These are phyloP conservation scores for Myriangium duriaei DNA, from an alignment of 2,329 filamentous ascomycete genomes.

Conservation along the genomic window DNA sequence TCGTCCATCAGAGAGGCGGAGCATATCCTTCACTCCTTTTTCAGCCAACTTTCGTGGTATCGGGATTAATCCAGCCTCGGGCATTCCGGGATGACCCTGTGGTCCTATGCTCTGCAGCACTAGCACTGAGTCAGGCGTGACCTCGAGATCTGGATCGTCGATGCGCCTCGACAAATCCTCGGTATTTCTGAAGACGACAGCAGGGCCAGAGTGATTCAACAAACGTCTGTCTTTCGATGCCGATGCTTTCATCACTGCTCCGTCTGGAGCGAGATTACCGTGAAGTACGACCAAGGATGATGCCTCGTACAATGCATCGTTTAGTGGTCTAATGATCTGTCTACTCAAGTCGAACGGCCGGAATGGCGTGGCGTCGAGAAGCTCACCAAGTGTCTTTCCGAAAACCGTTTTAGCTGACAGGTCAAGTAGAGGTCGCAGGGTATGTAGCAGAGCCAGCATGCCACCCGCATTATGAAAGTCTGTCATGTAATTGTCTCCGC, in stretches of 20 bases:
- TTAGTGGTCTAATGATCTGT: slow-evolving; percentile 32
- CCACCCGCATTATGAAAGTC: slow-evolving; percentile 43
- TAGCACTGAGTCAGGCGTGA: slow-evolving; percentile 34
- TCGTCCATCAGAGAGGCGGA: slow-evolving; percentile 41
- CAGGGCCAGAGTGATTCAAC: slow-evolving; percentile 32
- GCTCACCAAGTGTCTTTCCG: slow-evolving; percentile 35
- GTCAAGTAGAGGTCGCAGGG: slow-evolving; percentile 33
- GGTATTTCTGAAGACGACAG: slow-evolving; percentile 37
- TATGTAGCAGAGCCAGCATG: slow-evolving; percentile 37
- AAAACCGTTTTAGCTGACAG: slow-evolving; percentile 35
- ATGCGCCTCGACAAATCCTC: slow-evolving; percentile 34
- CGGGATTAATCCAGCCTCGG: slow-evolving; percentile 39
- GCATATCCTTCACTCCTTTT: slow-evolving; percentile 40
- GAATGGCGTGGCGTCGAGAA: slow-evolving; percentile 32
- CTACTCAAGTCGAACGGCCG: slow-evolving; percentile 29
- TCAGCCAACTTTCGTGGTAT: slow-evolving; percentile 37
- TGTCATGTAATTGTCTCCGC: slow-evolving; percentile 40
- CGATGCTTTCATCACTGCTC: slow-evolving; percentile 39
- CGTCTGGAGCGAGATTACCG: slow-evolving; percentile 38
- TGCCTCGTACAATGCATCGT: slow-evolving; percentile 31
- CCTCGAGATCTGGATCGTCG: slow-evolving; percentile 32
- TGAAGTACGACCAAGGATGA: slow-evolving; percentile 35
- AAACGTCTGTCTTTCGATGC: slow-evolving; percentile 37
- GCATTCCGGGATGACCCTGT: slow-evolving; percentile 41
- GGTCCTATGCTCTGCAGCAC: slow-evolving; percentile 39